Evolutionary conservation across 129 eudicot species (phyloP), one percentile per base, ranked within the genome.

Genomic region (Ambrosia trifida): DNA sequence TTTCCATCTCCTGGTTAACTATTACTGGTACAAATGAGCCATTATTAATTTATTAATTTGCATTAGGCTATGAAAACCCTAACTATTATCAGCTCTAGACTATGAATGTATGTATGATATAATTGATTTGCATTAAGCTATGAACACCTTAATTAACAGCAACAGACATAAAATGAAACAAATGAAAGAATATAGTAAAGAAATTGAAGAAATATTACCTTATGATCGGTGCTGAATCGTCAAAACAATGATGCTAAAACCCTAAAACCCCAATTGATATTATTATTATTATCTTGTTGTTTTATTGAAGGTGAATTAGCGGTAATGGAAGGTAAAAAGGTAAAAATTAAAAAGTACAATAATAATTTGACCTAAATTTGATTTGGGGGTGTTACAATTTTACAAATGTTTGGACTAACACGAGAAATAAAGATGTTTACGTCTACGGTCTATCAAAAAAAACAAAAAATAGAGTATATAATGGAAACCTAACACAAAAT

Each of bases 1-100:
- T 80, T 73, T 83, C 97, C 91, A 83, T 87, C 66, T 59, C 20
- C 51, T 58, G 47, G 28, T 38, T 41, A 10, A 28, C 51, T 16
- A 46, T 24, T 57, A 12, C 49, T 33, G 35, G 28, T 62, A 77
- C 20, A 60, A 49, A 60, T 38, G 43, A 38, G 9, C 10, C 43
- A 38, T 38, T n/a, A n/a, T n/a, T n/a, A n/a, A n/a, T n/a, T n/a
- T n/a, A n/a, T n/a, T n/a, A n/a, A n/a, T 51, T 41, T 28, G 32
- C 44, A 58, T 45, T 60, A 7, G 44, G 11, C 35, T 45, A 14
- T 18, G 11, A 44, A 60, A 72, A 59, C 68, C 67, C 59, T 72
- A 56, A 57, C 28, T 24, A 1, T 24, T 44, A 68, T 41, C 43
- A 43, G 35, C 57, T 60, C 32, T 31, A 7, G 28, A 24, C 1